Evolutionary conservation across 768 basidiomycete species (phyloP).

Genomic region (Wakefieldia striispora): DNA sequence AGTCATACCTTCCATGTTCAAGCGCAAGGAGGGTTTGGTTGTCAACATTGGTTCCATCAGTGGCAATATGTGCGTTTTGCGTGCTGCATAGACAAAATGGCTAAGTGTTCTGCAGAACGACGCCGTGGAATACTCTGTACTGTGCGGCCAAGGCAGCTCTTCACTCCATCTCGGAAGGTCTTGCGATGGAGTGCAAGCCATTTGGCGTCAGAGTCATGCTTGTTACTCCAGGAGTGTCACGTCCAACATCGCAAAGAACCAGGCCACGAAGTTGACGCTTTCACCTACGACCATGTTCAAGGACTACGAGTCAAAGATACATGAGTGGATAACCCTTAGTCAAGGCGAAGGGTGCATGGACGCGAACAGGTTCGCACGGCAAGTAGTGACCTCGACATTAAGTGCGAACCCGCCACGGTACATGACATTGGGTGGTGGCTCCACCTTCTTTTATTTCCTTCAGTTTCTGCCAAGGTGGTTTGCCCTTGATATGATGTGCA

Average conservation of each 20-base stretch:
- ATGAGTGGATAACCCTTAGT: slow-evolving; percentile 52
- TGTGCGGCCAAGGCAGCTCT: slow-evolving; percentile 57
- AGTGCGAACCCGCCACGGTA: slow-evolving; percentile 48
- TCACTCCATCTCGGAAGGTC: slow-evolving; percentile 57
- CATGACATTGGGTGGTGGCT: slow-evolving; percentile 44
- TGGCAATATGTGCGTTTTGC: slow-evolving; percentile 39
- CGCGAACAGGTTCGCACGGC: slow-evolving; percentile 49
- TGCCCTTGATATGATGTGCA: slow-evolving; percentile 17
- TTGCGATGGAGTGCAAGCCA: slow-evolving; percentile 73
- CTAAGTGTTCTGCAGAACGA: slow-evolving; percentile 41
- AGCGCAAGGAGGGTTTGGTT: slow-evolving; percentile 57
- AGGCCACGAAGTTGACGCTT: slow-evolving; percentile 40
- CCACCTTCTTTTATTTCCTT: slow-evolving; percentile 30
- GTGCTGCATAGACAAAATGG: background rate
- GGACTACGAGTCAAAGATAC: slow-evolving; percentile 49
- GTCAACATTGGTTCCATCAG: slow-evolving; percentile 74
- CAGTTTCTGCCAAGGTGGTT: too few species aligned
- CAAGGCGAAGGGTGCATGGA: slow-evolving; percentile 50
- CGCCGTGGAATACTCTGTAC: slow-evolving; percentile 68
- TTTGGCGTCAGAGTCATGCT: slow-evolving; percentile 70
- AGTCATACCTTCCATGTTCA: slow-evolving; percentile 72
- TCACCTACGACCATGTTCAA: slow-evolving; percentile 56
- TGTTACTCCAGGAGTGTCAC: slow-evolving; percentile 62
- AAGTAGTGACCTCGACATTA: slow-evolving; percentile 50
- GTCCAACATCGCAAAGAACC: slow-evolving; percentile 64